phyloP scores from a whole-genome alignment of 2,329 filamentous ascomycete species.

The Seiridium unicorne region DNA sequence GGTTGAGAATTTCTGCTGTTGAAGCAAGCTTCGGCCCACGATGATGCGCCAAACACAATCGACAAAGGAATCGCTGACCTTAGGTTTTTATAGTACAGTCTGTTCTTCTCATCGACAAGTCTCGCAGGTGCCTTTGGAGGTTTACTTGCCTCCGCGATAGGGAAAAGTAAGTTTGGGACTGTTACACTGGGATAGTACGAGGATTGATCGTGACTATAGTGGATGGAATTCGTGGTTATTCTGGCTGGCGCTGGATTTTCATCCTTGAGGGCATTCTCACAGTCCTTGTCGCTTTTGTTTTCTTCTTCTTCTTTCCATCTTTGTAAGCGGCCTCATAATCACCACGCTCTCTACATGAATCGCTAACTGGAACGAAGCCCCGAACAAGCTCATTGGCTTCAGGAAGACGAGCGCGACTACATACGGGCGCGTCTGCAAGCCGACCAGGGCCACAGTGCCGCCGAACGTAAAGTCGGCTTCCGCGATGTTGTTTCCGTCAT shows the following conservation, averaged over 20 bases:
- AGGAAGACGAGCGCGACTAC: constrained; percentile 65
- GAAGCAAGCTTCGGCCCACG: too few relatives aligned
- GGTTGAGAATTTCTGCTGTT: too few relatives aligned
- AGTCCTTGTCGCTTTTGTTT: constrained; percentile 40
- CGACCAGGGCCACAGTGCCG: constrained; percentile 67
- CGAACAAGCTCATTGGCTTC: constrained; percentile 72
- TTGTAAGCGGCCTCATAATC: constrained; percentile 42
- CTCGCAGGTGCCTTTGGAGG: constrained; percentile 84
- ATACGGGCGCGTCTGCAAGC: constrained; percentile 64
- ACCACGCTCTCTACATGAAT: too few relatives aligned
- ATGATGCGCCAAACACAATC: too few relatives aligned
- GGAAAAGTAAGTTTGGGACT: constrained; percentile 55
- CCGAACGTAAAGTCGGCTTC: constrained; percentile 58
- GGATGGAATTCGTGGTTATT: constrained; percentile 66
- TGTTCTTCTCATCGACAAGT: constrained; percentile 87
- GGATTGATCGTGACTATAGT: constrained; percentile 34
- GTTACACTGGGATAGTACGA: not conserved
- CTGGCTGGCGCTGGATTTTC: constrained; percentile 73
- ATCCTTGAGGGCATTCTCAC: constrained; percentile 39
- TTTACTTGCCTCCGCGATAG: constrained; percentile 80
- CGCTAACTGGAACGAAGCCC: constrained; percentile 35
- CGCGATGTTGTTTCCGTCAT: constrained; percentile 62
- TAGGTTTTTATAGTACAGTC: constrained; percentile 56
- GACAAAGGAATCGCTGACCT: too few relatives aligned
- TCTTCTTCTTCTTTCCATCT: constrained; percentile 69